phyloP scores from a whole-genome alignment of 176 grass and related monocot species.

The Cenchrus americanus region DNA sequence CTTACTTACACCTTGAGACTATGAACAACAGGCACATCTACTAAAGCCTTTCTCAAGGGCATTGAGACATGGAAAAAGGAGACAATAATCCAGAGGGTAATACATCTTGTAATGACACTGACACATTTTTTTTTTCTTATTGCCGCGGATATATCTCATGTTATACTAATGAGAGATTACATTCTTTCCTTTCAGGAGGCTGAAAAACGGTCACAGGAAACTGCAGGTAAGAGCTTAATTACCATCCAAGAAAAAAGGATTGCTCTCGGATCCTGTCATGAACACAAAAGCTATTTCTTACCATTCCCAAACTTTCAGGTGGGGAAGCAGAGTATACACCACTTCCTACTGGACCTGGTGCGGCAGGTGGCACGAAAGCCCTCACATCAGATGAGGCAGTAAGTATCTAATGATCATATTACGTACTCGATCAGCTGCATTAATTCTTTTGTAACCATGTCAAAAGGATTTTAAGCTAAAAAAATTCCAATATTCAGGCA shows the following conservation, averaged over 20 bases:
- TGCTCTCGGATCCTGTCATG: conserved; percentile 32
- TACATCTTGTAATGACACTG: background rate
- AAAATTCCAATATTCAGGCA: conserved; percentile 53
- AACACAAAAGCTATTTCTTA: background rate
- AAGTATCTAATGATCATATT: conserved; percentile 39
- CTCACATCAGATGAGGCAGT: conserved; percentile 54
- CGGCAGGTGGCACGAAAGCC: conserved; percentile 39
- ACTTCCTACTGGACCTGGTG: conserved; percentile 72
- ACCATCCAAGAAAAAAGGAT: background rate
- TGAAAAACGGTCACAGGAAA: conserved; percentile 57
- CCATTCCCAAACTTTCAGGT: conserved; percentile 42
- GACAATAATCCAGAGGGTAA: conserved; percentile 67
- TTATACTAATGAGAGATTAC: background rate
- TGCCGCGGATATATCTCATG: background rate
- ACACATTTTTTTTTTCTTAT: background rate
- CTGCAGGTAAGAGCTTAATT: conserved; percentile 48
- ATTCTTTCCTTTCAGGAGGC: conserved; percentile 57
- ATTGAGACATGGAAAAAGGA: conserved; percentile 98
- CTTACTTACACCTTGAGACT: background rate
- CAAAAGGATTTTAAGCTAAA: conserved; percentile 17
- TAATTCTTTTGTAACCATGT: background rate
- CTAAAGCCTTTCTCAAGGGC: conserved; percentile 89
- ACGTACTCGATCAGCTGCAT: background rate
- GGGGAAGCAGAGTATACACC: conserved; percentile 65
- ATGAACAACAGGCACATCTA: conserved; percentile 73